A percentile compares a stretch with the other conserved stretches of the same genome.
These are phyloP conservation scores for Hemerocallis citrina DNA, from an alignment of 106 monocot species.

Conservation along the genomic window DNA sequence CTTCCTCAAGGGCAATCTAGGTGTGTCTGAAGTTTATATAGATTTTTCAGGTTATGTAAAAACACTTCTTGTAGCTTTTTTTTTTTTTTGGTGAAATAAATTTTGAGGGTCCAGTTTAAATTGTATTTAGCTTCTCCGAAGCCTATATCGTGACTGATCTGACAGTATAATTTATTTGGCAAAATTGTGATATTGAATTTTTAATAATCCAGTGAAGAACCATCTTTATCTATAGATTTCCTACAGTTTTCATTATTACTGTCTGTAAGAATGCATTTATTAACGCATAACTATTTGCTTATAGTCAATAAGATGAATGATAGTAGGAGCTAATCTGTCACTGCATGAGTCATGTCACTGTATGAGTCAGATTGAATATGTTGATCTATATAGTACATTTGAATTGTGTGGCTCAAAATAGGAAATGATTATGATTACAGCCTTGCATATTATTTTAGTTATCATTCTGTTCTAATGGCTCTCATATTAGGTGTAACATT, in stretches of 20 bases:
- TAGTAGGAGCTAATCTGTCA: neutral
- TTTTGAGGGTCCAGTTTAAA: constrained; percentile 15
- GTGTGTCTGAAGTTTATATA: constrained; percentile 88
- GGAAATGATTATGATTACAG: neutral
- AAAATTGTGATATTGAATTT: constrained; percentile 1
- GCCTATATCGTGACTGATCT: constrained; percentile 4
- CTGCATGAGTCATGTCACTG: neutral
- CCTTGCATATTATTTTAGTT: neutral
- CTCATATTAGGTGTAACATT: neutral
- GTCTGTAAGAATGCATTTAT: neutral
- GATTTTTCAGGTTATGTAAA: constrained; percentile 40
- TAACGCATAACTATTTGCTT: neutral
- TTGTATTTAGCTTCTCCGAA: constrained; percentile 39
- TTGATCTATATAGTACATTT: constrained; percentile 6
- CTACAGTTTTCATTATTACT: neutral
- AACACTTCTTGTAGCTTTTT: constrained; percentile 21
- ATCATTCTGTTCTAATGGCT: neutral
- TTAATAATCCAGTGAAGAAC: neutral
- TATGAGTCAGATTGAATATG: neutral
- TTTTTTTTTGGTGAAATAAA: constrained; percentile 18
- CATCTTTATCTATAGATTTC: neutral
- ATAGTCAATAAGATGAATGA: neutral
- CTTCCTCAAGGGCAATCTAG: constrained; percentile 99
- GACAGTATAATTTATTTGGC: neutral
- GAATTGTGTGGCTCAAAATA: neutral